phyloP scores from a whole-genome alignment of 2,329 filamentous ascomycete species.

The Neopestalotiopsis clavispora region DNA sequence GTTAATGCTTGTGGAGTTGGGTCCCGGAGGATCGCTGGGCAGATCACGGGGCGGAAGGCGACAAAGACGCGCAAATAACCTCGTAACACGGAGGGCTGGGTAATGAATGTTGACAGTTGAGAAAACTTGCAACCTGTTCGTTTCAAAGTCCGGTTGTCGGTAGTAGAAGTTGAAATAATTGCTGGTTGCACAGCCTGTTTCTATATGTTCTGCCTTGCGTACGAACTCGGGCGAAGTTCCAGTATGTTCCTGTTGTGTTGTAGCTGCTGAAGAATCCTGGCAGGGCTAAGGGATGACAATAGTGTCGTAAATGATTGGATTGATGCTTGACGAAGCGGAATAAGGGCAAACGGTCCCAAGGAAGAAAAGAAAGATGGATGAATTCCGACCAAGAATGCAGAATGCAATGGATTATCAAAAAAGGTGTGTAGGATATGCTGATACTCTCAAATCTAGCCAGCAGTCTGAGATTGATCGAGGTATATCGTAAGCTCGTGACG shows the following conservation, averaged over 20 bases:
- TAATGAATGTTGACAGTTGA: not conserved
- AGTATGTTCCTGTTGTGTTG: not conserved
- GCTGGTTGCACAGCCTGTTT: slow-evolving; percentile 14
- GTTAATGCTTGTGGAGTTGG: not conserved
- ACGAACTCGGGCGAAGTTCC: slow-evolving; percentile 6
- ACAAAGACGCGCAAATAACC: slow-evolving; percentile 17
- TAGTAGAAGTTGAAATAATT: not conserved
- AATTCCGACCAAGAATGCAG: slow-evolving; percentile 1
- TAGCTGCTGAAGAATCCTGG: slow-evolving; percentile 2
- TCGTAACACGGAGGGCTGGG: slow-evolving; percentile 16
- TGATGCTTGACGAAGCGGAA: slow-evolving; percentile 1
- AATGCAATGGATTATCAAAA: slow-evolving; percentile 11
- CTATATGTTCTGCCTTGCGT: slow-evolving; percentile 17
- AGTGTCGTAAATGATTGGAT: not conserved
- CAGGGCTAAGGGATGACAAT: slow-evolving; percentile 1
- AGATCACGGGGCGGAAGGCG: slow-evolving; percentile 18
- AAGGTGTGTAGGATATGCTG: not conserved
- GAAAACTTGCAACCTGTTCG: not conserved
- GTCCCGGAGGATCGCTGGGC: not conserved
- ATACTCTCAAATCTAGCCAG: slow-evolving; percentile 15
- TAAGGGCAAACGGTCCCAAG: not conserved
- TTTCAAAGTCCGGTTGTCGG: not conserved
- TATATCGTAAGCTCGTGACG: slow-evolving; percentile 18
- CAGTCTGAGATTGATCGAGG: slow-evolving; percentile 14
- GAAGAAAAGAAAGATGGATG: slow-evolving; percentile 4